Conservation (phyloP, 2,329 filamentous ascomycete genomes). For the Tolypocladium tropicale region DNA sequence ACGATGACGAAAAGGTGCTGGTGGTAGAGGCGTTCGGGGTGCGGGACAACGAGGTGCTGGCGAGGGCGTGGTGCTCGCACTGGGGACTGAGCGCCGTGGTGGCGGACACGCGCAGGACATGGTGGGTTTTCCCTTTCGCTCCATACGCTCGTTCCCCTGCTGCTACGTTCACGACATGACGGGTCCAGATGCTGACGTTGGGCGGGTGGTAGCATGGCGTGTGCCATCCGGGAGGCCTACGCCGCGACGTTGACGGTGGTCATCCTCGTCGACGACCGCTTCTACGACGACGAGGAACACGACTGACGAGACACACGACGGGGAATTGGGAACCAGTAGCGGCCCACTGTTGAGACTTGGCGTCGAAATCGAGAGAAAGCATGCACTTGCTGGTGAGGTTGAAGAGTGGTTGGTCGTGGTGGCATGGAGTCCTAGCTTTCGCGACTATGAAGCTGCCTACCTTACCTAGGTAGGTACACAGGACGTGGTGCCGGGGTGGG, state of each 20-base stretch:
- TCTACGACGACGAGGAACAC: constrained; percentile 32
- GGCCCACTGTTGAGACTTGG: not conserved
- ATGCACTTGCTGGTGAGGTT: not conserved
- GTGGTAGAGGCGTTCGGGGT: constrained; percentile 66
- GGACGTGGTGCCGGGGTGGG: too few species aligned
- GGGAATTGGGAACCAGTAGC: not conserved
- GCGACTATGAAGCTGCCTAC: too few species aligned
- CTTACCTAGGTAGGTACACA: too few species aligned
- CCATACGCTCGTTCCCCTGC: not conserved
- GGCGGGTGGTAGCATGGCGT: constrained; percentile 46
- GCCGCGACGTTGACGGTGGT: constrained; percentile 64
- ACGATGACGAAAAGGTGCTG: constrained; percentile 55
- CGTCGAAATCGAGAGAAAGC: not conserved
- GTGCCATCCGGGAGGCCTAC: constrained; percentile 65
- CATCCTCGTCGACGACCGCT: constrained; percentile 49
- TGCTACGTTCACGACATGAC: not conserved
- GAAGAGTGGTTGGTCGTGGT: not conserved
- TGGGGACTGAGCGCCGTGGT: constrained; percentile 64
- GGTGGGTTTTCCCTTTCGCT: constrained; percentile 32
- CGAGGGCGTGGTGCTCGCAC: constrained; percentile 66
- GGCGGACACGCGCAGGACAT: constrained; percentile 58
- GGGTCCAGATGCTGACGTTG: constrained; percentile 8
- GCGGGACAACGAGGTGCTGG: constrained; percentile 65
- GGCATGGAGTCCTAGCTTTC: too few species aligned
- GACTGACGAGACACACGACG: not conserved